Conservation (phyloP, 176 grass and related monocot species). For the Lolium perenne region DNA sequence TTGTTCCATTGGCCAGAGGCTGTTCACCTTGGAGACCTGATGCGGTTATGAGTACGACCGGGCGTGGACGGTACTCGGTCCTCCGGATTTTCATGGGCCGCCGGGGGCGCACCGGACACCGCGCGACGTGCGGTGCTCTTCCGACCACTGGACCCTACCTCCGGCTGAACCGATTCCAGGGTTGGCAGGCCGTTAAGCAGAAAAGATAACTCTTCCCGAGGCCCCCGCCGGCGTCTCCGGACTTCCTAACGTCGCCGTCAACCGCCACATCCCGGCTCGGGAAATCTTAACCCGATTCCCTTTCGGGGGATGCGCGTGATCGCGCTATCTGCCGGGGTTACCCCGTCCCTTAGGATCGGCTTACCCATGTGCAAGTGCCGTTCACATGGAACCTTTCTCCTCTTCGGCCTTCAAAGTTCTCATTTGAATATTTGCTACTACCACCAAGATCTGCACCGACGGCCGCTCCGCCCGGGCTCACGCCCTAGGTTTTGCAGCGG, state of each 20-base stretch:
- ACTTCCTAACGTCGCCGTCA: slow-evolving; percentile 64
- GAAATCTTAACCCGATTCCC: slow-evolving; percentile 71
- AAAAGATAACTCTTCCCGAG: slow-evolving; percentile 85
- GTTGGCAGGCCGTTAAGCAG: slow-evolving; percentile 76
- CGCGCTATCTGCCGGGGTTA: slow-evolving; percentile 61
- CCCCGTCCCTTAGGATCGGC: slow-evolving; percentile 70
- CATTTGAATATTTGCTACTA: slow-evolving; percentile 84
- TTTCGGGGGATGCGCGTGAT: slow-evolving; percentile 45
- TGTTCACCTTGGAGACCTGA: slow-evolving; percentile 79
- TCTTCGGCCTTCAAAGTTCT: slow-evolving; percentile 88
- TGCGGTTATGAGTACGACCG: slow-evolving; percentile 75
- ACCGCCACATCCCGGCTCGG: slow-evolving; percentile 54
- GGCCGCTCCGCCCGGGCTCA: slow-evolving; percentile 65
- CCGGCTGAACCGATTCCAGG: slow-evolving; percentile 67
- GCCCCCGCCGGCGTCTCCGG: slow-evolving; percentile 56
- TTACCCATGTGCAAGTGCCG: slow-evolving; percentile 72
- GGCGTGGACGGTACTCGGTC: slow-evolving; percentile 62
- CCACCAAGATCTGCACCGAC: slow-evolving; percentile 47
- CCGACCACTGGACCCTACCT: slow-evolving; percentile 71
- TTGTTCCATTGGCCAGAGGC: slow-evolving; percentile 81
- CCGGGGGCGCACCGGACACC: slow-evolving; percentile 46
- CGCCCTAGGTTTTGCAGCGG: slow-evolving; percentile 54
- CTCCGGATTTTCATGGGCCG: slow-evolving; percentile 59
- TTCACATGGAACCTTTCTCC: slow-evolving; percentile 93
- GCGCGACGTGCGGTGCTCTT: slow-evolving; percentile 72